These are phyloP conservation scores for Yamadazyma jaroonii DNA, from an alignment of 1,139 yeast genomes.

Conservation along the genomic window DNA sequence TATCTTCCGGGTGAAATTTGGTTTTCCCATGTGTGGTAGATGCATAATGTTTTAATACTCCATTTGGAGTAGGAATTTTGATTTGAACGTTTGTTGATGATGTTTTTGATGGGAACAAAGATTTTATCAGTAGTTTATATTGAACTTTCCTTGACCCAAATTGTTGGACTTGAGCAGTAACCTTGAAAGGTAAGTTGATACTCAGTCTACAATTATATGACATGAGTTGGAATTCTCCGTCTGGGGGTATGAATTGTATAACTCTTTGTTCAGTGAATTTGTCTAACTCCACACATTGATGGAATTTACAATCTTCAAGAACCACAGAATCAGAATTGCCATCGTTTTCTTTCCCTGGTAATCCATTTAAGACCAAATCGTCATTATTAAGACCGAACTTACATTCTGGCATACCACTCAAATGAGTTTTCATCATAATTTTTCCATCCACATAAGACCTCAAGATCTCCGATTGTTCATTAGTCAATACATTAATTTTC, in stretches of 20 bases:
- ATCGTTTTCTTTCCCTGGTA: constrained; percentile 2
- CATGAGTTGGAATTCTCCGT: constrained; percentile 90
- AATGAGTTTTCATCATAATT: constrained; percentile 66
- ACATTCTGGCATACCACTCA: constrained; percentile 75
- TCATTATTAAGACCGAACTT: constrained; percentile 58
- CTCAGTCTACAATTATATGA: constrained; percentile 58
- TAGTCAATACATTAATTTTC: constrained; percentile 65
- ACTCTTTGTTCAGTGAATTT: constrained; percentile 78
- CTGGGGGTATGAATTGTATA: constrained; percentile 88
- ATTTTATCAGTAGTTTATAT: constrained; percentile 59
- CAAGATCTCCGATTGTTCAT: constrained; percentile 57
- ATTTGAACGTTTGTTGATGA: constrained; percentile 66
- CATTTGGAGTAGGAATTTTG: constrained; percentile 69
- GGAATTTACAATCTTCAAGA: constrained; percentile 81
- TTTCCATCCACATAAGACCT: constrained; percentile 77
- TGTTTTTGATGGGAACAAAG: constrained; percentile 59
- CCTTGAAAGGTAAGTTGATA: constrained; percentile 67
- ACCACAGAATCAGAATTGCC: constrained; percentile 35
- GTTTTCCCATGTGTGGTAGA: constrained; percentile 63
- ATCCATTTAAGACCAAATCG: constrained; percentile 2
- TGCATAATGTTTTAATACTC: constrained; percentile 50
- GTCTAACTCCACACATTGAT: constrained; percentile 83
- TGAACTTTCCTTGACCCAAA: constrained; percentile 49
- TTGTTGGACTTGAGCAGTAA: constrained; percentile 60
- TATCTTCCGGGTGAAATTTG: constrained; percentile 65